Percentiles rank a stretch among this genome's conserved stretches.
Conservation (phyloP, 2,329 filamentous ascomycete genomes). For the Colletotrichum ledebouriae region DNA sequence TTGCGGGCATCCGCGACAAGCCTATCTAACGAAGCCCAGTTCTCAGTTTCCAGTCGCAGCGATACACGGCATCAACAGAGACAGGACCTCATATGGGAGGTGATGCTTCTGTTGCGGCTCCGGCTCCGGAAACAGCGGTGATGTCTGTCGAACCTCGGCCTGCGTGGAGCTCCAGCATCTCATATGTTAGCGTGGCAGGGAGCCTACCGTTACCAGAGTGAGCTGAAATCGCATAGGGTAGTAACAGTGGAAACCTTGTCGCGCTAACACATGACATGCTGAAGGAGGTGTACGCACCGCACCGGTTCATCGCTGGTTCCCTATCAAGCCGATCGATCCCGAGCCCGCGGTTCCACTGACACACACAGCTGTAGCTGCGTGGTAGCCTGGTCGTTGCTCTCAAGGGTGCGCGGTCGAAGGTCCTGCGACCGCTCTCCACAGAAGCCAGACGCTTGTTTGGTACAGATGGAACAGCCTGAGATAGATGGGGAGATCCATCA, state of each 20-base stretch:
- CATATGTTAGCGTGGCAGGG: too few relatives aligned
- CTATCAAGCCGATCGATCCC: constrained; percentile 37
- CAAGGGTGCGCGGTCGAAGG: constrained; percentile 22
- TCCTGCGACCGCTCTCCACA: constrained; percentile 24
- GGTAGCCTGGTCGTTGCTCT: constrained; percentile 27
- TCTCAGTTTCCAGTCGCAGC: neutral
- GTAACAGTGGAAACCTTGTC: too few relatives aligned
- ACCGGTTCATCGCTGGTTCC: constrained; percentile 6
- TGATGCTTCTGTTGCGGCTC: constrained; percentile 8
- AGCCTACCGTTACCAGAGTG: too few relatives aligned
- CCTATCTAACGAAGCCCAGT: constrained; percentile 8
- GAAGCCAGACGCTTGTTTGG: constrained; percentile 5
- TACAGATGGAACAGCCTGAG: constrained; percentile 11
- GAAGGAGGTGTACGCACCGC: neutral
- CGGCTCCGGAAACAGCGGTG: constrained; percentile 20
- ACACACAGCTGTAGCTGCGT: constrained; percentile 24
- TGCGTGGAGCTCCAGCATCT: neutral
- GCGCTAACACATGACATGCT: too few relatives aligned
- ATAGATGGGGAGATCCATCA: constrained; percentile 15
- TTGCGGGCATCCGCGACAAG: constrained; percentile 19
- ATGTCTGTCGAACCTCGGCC: neutral
- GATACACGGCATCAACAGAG: neutral
- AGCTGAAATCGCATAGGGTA: too few relatives aligned
- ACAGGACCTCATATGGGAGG: constrained; percentile 10
- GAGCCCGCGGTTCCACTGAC: constrained; percentile 35